These are phyloP conservation scores for Parmelia sp. DNA, from an alignment of 495 filamentous ascomycete genomes.

Conservation along the genomic window DNA sequence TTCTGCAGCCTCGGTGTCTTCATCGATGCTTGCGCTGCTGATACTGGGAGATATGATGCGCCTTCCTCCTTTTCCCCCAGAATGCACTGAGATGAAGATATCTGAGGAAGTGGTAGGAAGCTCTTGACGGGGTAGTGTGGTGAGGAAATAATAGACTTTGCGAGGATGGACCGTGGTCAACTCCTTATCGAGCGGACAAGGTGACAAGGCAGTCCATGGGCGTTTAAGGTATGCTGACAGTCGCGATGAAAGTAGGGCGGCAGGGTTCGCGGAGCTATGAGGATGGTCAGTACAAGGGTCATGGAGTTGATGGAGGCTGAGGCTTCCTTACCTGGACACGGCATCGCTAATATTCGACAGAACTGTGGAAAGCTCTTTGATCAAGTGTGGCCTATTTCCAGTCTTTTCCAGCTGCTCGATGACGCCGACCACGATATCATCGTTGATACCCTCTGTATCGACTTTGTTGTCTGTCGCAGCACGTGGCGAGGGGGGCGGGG, in stretches of 20 bases:
- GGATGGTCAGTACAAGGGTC: conserved; percentile 31
- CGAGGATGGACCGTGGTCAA: conserved; percentile 86
- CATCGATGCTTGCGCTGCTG: conserved; percentile 60
- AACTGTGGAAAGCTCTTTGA: conserved; percentile 86
- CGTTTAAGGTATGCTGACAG: conserved; percentile 85
- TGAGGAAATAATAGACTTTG: conserved; percentile 93
- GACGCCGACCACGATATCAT: conserved; percentile 90
- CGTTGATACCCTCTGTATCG: conserved; percentile 82
- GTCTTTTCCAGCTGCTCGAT: conserved; percentile 88
- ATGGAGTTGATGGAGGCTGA: neutral
- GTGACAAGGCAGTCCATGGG: conserved; percentile 70
- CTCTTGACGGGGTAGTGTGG: conserved; percentile 72
- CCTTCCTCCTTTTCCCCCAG: conserved; percentile 35
- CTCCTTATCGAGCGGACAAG: conserved; percentile 88
- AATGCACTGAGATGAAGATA: conserved; percentile 36
- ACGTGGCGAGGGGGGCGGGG: conserved; percentile 80
- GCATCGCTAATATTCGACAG: conserved; percentile 69
- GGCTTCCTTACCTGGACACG: conserved; percentile 73
- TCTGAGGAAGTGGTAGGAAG: conserved; percentile 67
- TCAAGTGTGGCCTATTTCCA: conserved; percentile 84
- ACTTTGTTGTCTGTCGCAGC: conserved; percentile 54
- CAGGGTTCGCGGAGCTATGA: conserved; percentile 84
- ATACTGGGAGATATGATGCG: conserved; percentile 78
- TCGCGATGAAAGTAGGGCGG: conserved; percentile 89
- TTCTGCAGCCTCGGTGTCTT: conserved; percentile 66